Conservation (phyloP, 2,329 filamentous ascomycete species). For the Hypoxylon sp. region DNA sequence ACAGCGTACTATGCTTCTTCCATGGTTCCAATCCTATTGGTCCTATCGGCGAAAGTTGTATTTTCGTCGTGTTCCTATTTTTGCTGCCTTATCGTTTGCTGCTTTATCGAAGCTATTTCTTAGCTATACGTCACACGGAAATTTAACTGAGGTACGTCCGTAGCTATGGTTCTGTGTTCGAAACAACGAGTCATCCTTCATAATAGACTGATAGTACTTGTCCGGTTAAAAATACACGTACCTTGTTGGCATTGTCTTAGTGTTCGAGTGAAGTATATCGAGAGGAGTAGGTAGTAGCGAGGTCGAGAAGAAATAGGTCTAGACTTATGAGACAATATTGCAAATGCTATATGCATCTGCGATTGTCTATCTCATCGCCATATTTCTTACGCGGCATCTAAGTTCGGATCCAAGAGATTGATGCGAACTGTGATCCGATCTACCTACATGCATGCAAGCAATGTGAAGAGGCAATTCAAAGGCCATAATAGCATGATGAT, state of each 20-base stretch:
- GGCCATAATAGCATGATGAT: slow-evolving; percentile 34
- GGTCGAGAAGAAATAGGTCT: slow-evolving; percentile 15
- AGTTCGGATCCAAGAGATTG: slow-evolving; percentile 19
- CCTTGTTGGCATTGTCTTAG: slow-evolving; percentile 19
- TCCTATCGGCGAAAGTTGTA: slow-evolving; percentile 1
- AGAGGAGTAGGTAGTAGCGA: slow-evolving; percentile 27
- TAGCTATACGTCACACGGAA: slow-evolving; percentile 10
- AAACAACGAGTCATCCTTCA: slow-evolving; percentile 20
- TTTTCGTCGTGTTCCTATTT: slow-evolving; percentile 25
- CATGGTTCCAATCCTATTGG: slow-evolving; percentile 43
- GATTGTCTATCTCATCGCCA: slow-evolving; percentile 24
- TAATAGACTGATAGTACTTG: slow-evolving; percentile 2
- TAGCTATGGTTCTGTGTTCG: slow-evolving; percentile 2
- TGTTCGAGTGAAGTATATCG: not conserved
- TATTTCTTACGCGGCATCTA: slow-evolving; percentile 28
- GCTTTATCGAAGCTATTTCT: not conserved
- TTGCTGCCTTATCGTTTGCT: slow-evolving; percentile 1
- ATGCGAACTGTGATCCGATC: slow-evolving; percentile 23
- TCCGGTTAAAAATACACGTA: slow-evolving; percentile 11
- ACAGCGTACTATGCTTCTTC: slow-evolving; percentile 25
- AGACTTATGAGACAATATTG: slow-evolving; percentile 9
- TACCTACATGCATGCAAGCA: slow-evolving; percentile 28
- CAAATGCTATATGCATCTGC: slow-evolving; percentile 10
- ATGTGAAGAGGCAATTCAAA: slow-evolving; percentile 20
- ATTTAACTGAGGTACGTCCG: slow-evolving; percentile 20